Conservation (phyloP, 2,329 filamentous ascomycete genomes). For the Aspergillus texensis region DNA sequence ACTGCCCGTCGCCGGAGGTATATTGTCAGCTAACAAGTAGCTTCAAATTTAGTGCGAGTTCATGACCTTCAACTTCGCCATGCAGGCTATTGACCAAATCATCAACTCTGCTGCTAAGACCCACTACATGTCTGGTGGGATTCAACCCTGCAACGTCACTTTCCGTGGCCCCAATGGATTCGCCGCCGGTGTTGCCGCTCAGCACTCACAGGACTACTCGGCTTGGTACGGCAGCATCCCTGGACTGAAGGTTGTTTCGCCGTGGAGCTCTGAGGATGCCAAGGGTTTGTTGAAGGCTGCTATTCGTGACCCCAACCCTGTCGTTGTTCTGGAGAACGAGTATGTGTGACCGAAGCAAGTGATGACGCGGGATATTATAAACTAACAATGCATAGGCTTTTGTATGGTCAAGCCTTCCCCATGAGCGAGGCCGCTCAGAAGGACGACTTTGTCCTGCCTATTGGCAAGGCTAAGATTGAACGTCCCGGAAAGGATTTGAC, state of each 20-base stretch:
- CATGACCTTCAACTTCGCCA: slow-evolving; percentile 99
- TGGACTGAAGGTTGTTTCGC: slow-evolving; percentile 92
- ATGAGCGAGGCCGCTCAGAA: slow-evolving; percentile 97
- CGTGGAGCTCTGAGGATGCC: slow-evolving; percentile 96
- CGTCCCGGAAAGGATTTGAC: slow-evolving; percentile 94
- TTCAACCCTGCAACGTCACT: slow-evolving; percentile 99
- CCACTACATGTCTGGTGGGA: slow-evolving; percentile 99
- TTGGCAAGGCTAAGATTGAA: slow-evolving; percentile 99
- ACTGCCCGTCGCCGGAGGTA: not conserved
- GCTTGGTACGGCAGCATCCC: slow-evolving; percentile 99
- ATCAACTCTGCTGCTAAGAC: slow-evolving; percentile 99
- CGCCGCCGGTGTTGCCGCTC: slow-evolving; percentile 88
- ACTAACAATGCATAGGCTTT: slow-evolving; percentile 55
- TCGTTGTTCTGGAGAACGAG: slow-evolving; percentile 88
- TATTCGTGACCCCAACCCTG: slow-evolving; percentile 97
- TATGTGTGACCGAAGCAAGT: slow-evolving; percentile 33
- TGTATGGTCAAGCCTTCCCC: slow-evolving; percentile 93
- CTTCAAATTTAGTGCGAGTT: slow-evolving; percentile 76
- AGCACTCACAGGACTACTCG: slow-evolving; percentile 98
- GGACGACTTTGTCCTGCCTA: slow-evolving; percentile 93
- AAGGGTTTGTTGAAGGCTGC: slow-evolving; percentile 98
- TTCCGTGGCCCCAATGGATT: slow-evolving; percentile 99
- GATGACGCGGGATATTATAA: not conserved
- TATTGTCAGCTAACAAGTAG: not conserved
- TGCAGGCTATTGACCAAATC: slow-evolving; percentile 99